Evolutionary conservation across 768 basidiomycete genomes (phyloP).

Genomic region (Obba rivulosa): DNA sequence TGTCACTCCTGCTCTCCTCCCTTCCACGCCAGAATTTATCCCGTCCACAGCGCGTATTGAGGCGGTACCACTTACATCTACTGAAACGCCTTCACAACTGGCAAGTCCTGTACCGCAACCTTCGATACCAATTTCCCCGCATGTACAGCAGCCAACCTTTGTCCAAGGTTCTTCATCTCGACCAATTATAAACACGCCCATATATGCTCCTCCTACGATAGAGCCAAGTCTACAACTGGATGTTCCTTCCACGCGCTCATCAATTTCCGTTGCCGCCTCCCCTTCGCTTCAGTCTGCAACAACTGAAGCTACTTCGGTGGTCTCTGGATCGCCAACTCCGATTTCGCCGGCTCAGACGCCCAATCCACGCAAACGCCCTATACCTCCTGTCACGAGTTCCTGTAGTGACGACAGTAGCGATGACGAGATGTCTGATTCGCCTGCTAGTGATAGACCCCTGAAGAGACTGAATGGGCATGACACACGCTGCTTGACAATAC

Average conservation of each 20-base stretch:
- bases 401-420: conserved; percentile 19
- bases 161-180: conserved; percentile 32
- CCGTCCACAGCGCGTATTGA: conserved; percentile 10
- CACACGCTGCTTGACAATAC: conserved; percentile 59
- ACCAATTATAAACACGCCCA: conserved; percentile 10
- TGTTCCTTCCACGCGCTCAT: neutral
- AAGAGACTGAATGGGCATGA: conserved; percentile 59
- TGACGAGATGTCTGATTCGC: conserved; percentile 32
- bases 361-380: conserved; percentile 19
- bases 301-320: conserved; percentile 16
- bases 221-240: neutral
- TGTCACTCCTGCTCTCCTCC: neutral
- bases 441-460: conserved; percentile 24
- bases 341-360: conserved; percentile 26
- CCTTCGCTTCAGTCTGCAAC: conserved; percentile 7
- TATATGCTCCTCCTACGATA: neutral
- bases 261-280: neutral
- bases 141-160: conserved; percentile 19
- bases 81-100: conserved; percentile 1
- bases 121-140: neutral
- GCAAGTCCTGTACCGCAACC: neutral
- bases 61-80: conserved; percentile 1
- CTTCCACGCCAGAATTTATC: neutral
- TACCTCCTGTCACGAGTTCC: conserved; percentile 14
- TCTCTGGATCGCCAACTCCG: too few species aligned